Base-by-base conservation (phyloP, 768 basidiomycete genomes). In the Lactifluus subvellereus region DNA sequence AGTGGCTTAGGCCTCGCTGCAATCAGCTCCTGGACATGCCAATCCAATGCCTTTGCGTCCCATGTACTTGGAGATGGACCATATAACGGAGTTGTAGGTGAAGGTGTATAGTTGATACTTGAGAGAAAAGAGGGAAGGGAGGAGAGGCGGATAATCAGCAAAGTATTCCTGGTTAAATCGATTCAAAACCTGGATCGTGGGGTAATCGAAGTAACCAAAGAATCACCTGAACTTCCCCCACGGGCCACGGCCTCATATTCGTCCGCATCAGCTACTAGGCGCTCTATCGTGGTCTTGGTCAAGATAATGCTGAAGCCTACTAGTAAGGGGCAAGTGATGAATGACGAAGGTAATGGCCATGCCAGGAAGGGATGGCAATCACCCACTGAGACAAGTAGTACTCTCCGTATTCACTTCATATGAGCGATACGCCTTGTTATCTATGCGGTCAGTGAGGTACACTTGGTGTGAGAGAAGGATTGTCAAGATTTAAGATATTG, bases 371-470 rank as follows among this genome's bases (percentile, higher is more conserved):
- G 57, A 51, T 70, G 70, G 75, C 77, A 82, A 78, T 82, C 84
- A 89, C 87, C 82, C 79, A 93, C 95, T 89, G 84, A 98, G 96
- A 99, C 72, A 99, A 78, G 81, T 96, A 98, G 77, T 99, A 99
- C 77, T 94, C 94, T 73, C 94, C 94, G 70, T 98, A 99, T 75
- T 89, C 97, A 98, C 76, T 95, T 96, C 83, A 99, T 89, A 72
- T 99, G 96, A 13, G 91, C 85, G 84, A 98, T 93, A 30, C 91
- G 78, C 71, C 95, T 78, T 86, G 79, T 98, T 98, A 79, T 98
- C 97, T 71, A 99, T 92, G 59, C 94, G 83, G 77, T 99, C 97
- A 4, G 96, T 99, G 57, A 99, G 83, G 76, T 99, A 99, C 48
- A 98, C 92, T 72, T 99, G 95, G 68, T 98, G 94, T 3, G 94